These are phyloP conservation scores for Leccinum subfulvum DNA, from an alignment of 1,284 basidiomycete species.

Conservation along the genomic window DNA sequence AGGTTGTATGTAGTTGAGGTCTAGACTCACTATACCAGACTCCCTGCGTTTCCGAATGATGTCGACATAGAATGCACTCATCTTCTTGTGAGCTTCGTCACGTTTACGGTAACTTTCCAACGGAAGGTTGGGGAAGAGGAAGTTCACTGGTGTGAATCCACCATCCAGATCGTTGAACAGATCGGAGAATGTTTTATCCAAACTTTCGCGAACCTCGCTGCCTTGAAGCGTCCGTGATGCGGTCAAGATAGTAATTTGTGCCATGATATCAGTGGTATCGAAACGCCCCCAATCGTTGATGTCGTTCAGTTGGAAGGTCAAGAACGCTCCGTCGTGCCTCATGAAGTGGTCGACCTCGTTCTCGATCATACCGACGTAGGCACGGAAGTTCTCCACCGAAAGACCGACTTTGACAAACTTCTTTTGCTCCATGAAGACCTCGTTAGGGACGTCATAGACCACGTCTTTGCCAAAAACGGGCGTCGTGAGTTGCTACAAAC, in stretches of 20 bases:
- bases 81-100: conserved; percentile 89
- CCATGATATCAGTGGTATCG: conserved; percentile 72
- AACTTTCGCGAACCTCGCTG: conserved; percentile 75
- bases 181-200: conserved; percentile 86
- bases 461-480: conserved; percentile 97
- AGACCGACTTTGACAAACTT: conserved; percentile 95
- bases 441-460: conserved; percentile 97
- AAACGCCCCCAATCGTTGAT: conserved; percentile 73
- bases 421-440: conserved; percentile 99
- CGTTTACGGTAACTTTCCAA: conserved; percentile 85
- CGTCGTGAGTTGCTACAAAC: conserved; percentile 75
- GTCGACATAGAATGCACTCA: conserved; percentile 91
- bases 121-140: conserved; percentile 93
- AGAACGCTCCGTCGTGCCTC: conserved; percentile 60
- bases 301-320: conserved; percentile 57
- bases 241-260: conserved; percentile 95
- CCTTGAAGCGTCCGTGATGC: conserved; percentile 93
- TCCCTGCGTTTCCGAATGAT: conserved; percentile 82
- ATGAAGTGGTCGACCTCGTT: conserved; percentile 80
- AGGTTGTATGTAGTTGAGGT: neutral
- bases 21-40: conserved; percentile 39
- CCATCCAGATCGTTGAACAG: conserved; percentile 91
- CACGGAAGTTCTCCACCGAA: conserved; percentile 87
- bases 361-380: conserved; percentile 90
- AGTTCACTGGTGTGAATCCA: conserved; percentile 90